Evolutionary conservation across 2,329 filamentous ascomycete genomes (phyloP).

Genomic region (Hymenoscyphus occultus): DNA sequence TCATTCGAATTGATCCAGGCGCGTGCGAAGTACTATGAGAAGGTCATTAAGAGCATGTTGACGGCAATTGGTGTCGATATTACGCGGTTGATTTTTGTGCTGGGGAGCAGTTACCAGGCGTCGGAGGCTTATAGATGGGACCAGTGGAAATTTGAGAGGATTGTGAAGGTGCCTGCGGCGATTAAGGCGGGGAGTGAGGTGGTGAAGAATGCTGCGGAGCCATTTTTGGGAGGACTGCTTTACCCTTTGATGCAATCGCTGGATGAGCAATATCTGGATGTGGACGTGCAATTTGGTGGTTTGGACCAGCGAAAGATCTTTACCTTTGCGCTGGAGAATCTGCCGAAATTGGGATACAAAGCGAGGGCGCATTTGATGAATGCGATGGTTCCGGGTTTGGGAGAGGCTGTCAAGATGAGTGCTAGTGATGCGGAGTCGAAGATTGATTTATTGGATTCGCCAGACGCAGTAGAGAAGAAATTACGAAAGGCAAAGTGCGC

Average conservation of each 20-base stretch:
- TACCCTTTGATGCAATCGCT: slow-evolving; percentile 88
- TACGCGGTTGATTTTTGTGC: slow-evolving; percentile 76
- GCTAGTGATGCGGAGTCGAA: slow-evolving; percentile 76
- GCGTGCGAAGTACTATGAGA: slow-evolving; percentile 80
- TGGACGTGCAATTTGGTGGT: slow-evolving; percentile 86
- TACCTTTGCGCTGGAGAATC: slow-evolving; percentile 75
- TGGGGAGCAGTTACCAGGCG: slow-evolving; percentile 80
- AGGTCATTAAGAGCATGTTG: slow-evolving; percentile 75
- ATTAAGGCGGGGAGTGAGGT: slow-evolving; percentile 91
- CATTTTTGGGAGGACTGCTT: slow-evolving; percentile 69
- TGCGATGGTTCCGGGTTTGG: slow-evolving; percentile 84
- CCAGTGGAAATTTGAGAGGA: slow-evolving; percentile 65
- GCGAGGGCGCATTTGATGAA: slow-evolving; percentile 71
- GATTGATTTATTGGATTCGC: slow-evolving; percentile 84
- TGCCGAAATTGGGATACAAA: slow-evolving; percentile 83
- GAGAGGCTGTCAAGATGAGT: slow-evolving; percentile 81
- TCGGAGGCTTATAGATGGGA: slow-evolving; percentile 79
- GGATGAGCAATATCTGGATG: slow-evolving; percentile 78
- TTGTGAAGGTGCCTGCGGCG: slow-evolving; percentile 45
- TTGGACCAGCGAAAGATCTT: slow-evolving; percentile 90
- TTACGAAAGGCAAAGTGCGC: slow-evolving; percentile 79
- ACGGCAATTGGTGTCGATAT: slow-evolving; percentile 66
- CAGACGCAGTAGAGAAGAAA: slow-evolving; percentile 76
- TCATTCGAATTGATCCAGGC: slow-evolving; percentile 83
- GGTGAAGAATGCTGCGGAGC: slow-evolving; percentile 85